These are phyloP conservation scores for Erythrophleum ivorense DNA, from an alignment of 331 rosid species.

Conservation along the genomic window DNA sequence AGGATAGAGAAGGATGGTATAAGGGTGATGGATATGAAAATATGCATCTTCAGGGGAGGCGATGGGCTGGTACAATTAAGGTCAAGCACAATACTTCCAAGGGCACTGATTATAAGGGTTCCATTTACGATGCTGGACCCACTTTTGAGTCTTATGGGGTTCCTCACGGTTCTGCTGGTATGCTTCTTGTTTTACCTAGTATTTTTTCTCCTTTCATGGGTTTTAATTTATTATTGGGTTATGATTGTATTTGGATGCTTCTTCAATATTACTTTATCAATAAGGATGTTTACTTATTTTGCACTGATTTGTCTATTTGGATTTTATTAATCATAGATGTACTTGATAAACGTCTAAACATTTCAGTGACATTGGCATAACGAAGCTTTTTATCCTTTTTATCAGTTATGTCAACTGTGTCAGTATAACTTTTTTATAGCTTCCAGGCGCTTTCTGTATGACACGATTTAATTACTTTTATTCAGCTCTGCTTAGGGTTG, in stretches of 20 bases:
- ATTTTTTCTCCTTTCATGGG: neutral
- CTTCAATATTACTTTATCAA: neutral
- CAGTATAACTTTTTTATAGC: neutral
- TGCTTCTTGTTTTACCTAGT: neutral
- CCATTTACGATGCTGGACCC: conserved; percentile 81
- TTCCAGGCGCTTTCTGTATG: conserved; percentile 12
- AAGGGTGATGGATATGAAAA: conserved; percentile 62
- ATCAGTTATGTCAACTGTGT: neutral
- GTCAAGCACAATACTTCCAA: conserved; percentile 51
- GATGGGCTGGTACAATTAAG: conserved; percentile 72
- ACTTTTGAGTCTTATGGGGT: conserved; percentile 85
- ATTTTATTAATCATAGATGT: too few relatives aligned
- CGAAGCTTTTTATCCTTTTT: neutral
- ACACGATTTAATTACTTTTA: neutral
- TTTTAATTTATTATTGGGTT: neutral
- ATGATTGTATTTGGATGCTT: neutral
- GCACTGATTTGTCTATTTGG: neutral
- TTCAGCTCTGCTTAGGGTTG: conserved; percentile 7
- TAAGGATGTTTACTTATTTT: neutral
- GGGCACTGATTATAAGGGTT: conserved; percentile 67
- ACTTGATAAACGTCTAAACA: neutral
- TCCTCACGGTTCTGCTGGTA: conserved; percentile 89
- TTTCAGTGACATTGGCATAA: neutral
- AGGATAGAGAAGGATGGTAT: conserved; percentile 89
- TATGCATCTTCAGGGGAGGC: conserved; percentile 87